Conservation (phyloP, 1,284 basidiomycete genomes). For the Fomitopsis betulina region DNA sequence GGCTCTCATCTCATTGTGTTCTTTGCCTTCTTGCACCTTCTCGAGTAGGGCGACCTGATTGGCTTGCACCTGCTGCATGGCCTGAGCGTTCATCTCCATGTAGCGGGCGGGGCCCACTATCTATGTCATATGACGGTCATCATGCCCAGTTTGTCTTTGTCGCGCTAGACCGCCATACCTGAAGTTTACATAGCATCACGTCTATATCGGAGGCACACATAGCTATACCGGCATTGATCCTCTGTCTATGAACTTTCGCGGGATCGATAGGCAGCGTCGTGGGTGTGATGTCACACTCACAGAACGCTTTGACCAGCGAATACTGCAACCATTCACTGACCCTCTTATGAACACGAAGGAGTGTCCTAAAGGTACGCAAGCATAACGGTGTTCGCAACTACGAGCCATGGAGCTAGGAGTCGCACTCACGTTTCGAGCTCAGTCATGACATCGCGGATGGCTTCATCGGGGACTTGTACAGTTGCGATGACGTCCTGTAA, state of each 20-base stretch:
- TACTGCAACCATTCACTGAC: not conserved
- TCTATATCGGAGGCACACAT: conserved; percentile 38
- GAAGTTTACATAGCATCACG: conserved; percentile 34
- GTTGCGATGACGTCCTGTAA: conserved; percentile 36
- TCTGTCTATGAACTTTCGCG: conserved; percentile 35
- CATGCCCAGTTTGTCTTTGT: conserved; percentile 18
- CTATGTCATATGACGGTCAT: not conserved
- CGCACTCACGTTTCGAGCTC: conserved; percentile 38
- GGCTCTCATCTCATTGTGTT: not conserved
- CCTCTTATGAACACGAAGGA: conserved; percentile 19
- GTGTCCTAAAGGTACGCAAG: conserved; percentile 25
- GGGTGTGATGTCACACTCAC: not conserved
- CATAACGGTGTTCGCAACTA: not conserved
- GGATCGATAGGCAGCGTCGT: not conserved
- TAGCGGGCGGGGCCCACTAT: conserved; percentile 15
- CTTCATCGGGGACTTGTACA: conserved; percentile 26
- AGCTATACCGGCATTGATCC: conserved; percentile 41
- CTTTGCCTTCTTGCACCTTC: not conserved
- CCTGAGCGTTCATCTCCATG: not conserved
- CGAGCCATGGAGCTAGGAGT: too few species aligned
- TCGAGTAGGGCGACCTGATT: not conserved
- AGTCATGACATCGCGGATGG: conserved; percentile 35
- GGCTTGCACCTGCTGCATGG: not conserved
- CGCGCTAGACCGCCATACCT: conserved; percentile 11
- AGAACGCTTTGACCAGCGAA: not conserved